These are phyloP conservation scores for Ambrosia artemisiifolia DNA, from an alignment of 129 eudicot species.

Conservation along the genomic window DNA sequence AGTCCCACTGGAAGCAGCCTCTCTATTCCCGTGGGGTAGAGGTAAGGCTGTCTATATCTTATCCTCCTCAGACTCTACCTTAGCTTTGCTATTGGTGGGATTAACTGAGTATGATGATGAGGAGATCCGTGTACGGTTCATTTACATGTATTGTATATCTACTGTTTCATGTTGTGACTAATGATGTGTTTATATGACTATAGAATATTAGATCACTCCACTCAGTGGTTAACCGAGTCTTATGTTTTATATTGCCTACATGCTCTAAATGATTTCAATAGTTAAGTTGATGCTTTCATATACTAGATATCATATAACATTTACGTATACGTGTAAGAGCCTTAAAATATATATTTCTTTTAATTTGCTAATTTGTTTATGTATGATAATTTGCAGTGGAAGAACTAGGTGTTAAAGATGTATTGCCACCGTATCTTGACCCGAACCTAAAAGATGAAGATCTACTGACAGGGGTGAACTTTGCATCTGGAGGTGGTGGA, in stretches of 20 bases:
- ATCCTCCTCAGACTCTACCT: too few species aligned
- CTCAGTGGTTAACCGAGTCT: neutral
- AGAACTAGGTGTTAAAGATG: constrained; percentile 67
- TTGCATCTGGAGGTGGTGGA: constrained; percentile 89
- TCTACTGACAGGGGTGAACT: constrained; percentile 71
- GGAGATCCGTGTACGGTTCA: neutral
- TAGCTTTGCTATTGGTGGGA: too few species aligned
- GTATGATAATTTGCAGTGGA: constrained; percentile 45
- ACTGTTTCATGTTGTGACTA: neutral
- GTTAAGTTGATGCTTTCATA: neutral
- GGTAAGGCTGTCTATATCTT: too few species aligned
- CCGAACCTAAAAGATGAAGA: constrained; percentile 49
- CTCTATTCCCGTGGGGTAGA: too few species aligned
- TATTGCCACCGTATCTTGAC: constrained; percentile 69
- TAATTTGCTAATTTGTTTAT: neutral
- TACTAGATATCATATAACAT: neutral
- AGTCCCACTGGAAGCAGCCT: too few species aligned
- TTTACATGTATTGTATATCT: neutral
- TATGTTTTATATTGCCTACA: neutral
- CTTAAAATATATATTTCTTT: too few species aligned
- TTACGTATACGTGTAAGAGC: too few species aligned
- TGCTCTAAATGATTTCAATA: neutral
- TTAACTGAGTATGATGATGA: too few species aligned
- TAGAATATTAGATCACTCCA: neutral
- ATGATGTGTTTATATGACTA: neutral